Conservation (phyloP, 2,329 filamentous ascomycete genomes). For the Cladorrhinum sp. region DNA sequence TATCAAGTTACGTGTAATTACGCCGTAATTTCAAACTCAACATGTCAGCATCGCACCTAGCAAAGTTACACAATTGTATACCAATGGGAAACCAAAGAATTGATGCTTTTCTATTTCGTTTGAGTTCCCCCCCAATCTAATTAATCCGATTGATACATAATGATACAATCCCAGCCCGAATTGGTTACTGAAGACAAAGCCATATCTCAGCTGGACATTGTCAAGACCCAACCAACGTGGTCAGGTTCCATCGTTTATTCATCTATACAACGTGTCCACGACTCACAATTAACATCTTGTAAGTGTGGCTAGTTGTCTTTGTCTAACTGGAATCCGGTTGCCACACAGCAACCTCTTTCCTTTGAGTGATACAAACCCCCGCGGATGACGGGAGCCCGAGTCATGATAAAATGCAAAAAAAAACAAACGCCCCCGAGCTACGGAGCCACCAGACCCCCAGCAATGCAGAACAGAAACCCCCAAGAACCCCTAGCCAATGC, state of each 20-base stretch:
- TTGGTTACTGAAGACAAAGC: background rate
- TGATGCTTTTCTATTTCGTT: no score
- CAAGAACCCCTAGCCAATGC: constrained; percentile 19
- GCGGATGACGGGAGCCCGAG: background rate
- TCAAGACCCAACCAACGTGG: background rate
- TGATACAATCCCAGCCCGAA: background rate
- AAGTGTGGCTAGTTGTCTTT: background rate
- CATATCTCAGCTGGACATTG: background rate
- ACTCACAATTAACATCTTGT: background rate
- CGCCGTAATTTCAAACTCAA: background rate
- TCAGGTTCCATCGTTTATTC: background rate
- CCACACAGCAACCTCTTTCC: background rate
- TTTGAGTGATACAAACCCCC: constrained; percentile 8
- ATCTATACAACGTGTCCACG: background rate
- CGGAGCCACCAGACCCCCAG: background rate
- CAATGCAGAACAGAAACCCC: constrained; percentile 14
- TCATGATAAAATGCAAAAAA: constrained; percentile 8
- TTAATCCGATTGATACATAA: no score
- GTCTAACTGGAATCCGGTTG: background rate
- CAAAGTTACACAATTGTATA: no score
- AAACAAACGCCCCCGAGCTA: constrained; percentile 2
- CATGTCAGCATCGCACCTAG: no score
- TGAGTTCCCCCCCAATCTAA: no score
- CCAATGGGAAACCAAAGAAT: no score
- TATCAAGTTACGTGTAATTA: background rate